Conservation (phyloP, 345 rosid genomes). For the Leavenworthia alabamica region DNA sequence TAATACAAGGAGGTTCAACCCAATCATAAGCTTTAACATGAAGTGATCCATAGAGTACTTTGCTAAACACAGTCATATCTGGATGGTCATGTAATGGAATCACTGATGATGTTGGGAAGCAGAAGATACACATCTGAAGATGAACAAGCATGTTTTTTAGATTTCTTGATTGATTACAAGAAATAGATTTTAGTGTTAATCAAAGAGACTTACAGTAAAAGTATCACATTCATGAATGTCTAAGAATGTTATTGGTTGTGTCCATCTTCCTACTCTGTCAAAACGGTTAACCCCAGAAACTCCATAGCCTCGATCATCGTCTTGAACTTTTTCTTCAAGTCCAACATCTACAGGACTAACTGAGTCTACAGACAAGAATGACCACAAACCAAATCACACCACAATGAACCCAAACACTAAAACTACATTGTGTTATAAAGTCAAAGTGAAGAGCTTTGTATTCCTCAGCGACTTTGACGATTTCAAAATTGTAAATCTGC, state of each 20-base stretch:
- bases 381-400: slow-evolving; percentile 5
- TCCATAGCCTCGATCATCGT: slow-evolving; percentile 86
- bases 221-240: slow-evolving; percentile 60
- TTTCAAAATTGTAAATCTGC: slow-evolving; percentile 8
- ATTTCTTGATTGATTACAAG: neutral
- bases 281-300: slow-evolving; percentile 44
- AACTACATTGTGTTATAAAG: no score
- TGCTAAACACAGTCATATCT: slow-evolving; percentile 88
- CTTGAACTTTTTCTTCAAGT: slow-evolving; percentile 53
- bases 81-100: slow-evolving; percentile 98
- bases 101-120: slow-evolving; percentile 89
- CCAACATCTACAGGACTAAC: slow-evolving; percentile 78
- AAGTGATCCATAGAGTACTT: slow-evolving; percentile 84
- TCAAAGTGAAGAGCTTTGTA: neutral
- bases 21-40: slow-evolving; percentile 95
- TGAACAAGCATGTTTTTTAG: slow-evolving; percentile 6
- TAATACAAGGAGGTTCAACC: slow-evolving; percentile 66
- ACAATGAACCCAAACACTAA: no score
- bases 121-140: slow-evolving; percentile 84
- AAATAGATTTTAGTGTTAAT: neutral
- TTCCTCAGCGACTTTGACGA: neutral
- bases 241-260: slow-evolving; percentile 83
- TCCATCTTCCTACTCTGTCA: slow-evolving; percentile 68
- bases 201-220: slow-evolving; percentile 55
- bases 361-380: slow-evolving; percentile 47